phyloP scores from a whole-genome alignment of 2,329 filamentous ascomycete genomes.

The Penicillium sp. region DNA sequence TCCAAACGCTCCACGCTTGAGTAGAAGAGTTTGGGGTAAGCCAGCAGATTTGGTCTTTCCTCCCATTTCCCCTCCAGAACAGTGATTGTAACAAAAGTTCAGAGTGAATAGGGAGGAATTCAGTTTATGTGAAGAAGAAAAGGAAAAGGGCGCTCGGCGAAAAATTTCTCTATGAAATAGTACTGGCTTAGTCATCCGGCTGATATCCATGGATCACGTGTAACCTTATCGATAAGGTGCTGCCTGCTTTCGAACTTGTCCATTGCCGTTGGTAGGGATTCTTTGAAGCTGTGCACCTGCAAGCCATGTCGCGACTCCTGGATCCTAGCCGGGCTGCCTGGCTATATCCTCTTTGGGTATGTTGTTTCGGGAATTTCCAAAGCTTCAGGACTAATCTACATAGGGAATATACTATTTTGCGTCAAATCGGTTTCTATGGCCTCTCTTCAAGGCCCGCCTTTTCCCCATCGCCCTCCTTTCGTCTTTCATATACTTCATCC shows the following conservation, averaged over 20 bases:
- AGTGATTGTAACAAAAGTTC: slow-evolving; percentile 39
- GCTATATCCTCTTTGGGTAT: slow-evolving; percentile 50
- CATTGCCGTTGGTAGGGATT: not conserved
- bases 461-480: slow-evolving; percentile 81
- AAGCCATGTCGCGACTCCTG: slow-evolving; percentile 19
- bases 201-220: slow-evolving; percentile 11
- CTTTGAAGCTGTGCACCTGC: not conserved
- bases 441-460: slow-evolving; percentile 73
- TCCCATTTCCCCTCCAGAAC: slow-evolving; percentile 49
- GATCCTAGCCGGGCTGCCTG: slow-evolving; percentile 40
- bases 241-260: slow-evolving; percentile 9
- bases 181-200: slow-evolving; percentile 12
- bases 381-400: slow-evolving; percentile 6
- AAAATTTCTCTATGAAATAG: slow-evolving; percentile 21
- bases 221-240: slow-evolving; percentile 37
- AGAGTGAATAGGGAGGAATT: slow-evolving; percentile 51
- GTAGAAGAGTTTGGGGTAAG: slow-evolving; percentile 48
- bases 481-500: slow-evolving; percentile 73
- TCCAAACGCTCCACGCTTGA: slow-evolving; percentile 46
- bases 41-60: slow-evolving; percentile 43
- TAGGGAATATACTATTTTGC: slow-evolving; percentile 80
- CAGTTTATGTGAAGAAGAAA: slow-evolving; percentile 41
- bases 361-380: slow-evolving; percentile 9
- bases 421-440: slow-evolving; percentile 74
- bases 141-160: slow-evolving; percentile 24